Evolutionary conservation across 495 filamentous ascomycete species (phyloP), one percentile per base, ranked within the genome.

Genomic region (Trichoderma reesei): DNA sequence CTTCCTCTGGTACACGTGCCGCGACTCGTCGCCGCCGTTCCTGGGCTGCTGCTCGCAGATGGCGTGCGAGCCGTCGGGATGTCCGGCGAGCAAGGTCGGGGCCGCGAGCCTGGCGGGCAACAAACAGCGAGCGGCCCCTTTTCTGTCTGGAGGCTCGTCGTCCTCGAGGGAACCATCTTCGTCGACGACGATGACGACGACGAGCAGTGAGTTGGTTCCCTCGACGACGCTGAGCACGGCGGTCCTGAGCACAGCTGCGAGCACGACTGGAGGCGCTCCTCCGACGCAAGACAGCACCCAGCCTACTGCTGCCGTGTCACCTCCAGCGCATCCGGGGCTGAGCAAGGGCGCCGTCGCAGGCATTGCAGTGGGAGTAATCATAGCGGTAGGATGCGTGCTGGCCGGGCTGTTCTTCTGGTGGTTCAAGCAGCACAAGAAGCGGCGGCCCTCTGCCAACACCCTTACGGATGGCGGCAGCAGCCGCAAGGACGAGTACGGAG

Each of bases 41-140:
- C 60, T 76, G 63, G 74, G 74, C 2, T 76, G 74, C 61, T 76
- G 74, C 46, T 60, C 60, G 9, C 65, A 33, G 8, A 69, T 74
- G 63, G 69, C 72, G 26, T 76, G 74, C 48, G 18, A 36, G 3
- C 42, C 65, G 1, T 64, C 41, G 3, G 69, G 68, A 1, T 76
- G 74, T 59, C 60, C 68, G 26, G 46, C 37, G 2, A 63, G 63
- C 2, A 60, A 68, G 18, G 65, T 76, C 26, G 63, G 36, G 78
- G 75, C 63, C 1, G 68, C 70, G 4, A 63, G 9, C 13, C 31
- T 63, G 41, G 48, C 39, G 39, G 11, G 20, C 20, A 42, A 63
- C 8, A 11, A 18, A 41, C n/a, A 20, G 16, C 31, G 48, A 61
- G 60, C 64, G 72, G 62, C 74, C 73, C 74, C 31, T 65, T 73